Evolutionary conservation across 208 protist species (phyloP).

Genomic region (Leishmania arabica): DNA sequence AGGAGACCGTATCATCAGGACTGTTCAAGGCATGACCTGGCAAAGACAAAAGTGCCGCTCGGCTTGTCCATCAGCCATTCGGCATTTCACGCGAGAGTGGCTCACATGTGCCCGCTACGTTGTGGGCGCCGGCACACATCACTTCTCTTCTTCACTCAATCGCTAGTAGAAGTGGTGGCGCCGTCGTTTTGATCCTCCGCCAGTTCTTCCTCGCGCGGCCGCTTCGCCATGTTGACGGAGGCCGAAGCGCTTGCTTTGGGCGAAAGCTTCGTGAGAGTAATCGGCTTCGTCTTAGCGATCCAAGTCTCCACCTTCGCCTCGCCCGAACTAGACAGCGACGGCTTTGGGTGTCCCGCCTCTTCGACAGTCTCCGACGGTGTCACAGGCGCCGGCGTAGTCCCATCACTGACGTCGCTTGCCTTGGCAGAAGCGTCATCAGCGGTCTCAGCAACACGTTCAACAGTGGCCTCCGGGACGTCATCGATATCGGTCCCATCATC

Average conservation of each 20-base stretch:
- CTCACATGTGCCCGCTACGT: background rate
- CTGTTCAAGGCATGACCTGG: background rate
- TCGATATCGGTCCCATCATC: slow-evolving; percentile 1
- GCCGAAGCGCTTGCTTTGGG: slow-evolving; percentile 6
- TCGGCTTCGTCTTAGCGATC: slow-evolving; percentile 15
- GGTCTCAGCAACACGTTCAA: background rate
- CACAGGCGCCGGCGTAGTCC: background rate
- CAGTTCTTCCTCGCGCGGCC: slow-evolving; percentile 20
- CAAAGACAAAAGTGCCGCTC: background rate
- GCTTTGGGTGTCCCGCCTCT: background rate
- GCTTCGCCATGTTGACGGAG: slow-evolving; percentile 9
- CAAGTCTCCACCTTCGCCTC: slow-evolving; percentile 26
- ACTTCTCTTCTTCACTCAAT: slow-evolving; percentile 2
- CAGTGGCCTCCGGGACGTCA: slow-evolving; percentile 6
- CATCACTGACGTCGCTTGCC: background rate
- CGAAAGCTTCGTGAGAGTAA: slow-evolving; percentile 24
- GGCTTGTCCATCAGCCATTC: background rate
- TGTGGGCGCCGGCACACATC: background rate
- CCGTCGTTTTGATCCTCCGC: slow-evolving; percentile 20
- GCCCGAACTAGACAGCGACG: background rate
- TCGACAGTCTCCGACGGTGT: background rate
- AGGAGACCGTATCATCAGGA: background rate
- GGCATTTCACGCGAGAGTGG: background rate
- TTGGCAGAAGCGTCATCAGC: background rate
- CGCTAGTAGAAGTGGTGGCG: slow-evolving; percentile 10